Base-by-base conservation (phyloP, 176 grass and related monocot genomes). In the Miscanthus lutarioriparius region DNA sequence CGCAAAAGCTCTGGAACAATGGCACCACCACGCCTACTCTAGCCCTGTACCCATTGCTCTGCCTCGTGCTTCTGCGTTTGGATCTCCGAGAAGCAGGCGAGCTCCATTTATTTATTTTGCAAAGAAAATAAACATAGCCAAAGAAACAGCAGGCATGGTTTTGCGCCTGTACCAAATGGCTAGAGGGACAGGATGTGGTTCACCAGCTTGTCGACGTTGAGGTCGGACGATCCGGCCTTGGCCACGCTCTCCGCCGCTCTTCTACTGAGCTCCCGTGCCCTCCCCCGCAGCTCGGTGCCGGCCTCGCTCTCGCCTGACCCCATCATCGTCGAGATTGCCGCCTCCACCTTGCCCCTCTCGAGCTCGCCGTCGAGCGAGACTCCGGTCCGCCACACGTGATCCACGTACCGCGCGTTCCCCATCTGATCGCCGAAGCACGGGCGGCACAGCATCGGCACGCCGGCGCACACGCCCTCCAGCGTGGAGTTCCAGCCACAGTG, bases 401-500 rank as follows among this genome's bases (percentile, higher is more conserved):
- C 41, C 27, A 77, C 80, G 22, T 79, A 91, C 27, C 84, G 67
- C 2, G 79, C 28, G 19, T 90, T 90, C 2, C 75, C 80, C 73
- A 79, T 77, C 68, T 90, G 89, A 10, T 90, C 89, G 2, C 44
- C 74, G 47, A 87, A 90, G 67, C 27, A 67, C 1, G 89, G 89
- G 37, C 14, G 36, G 28, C 84, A 86, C 1, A 87, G 56, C 89
- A 87, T 86, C 1, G 89, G 89, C 26, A 83, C 36, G 27, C 88
- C 84, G 0, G 54, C 76, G 28, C 39, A 23, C 32, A 77, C 28
- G 25, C 39, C 67, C 40, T 91, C 90, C 23, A 89, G 8, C 36
- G 59, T 37, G 4, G 90, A 92, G 90, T 89, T 92, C 90, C 90
- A 92, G 0, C 90, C 90, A 69, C 90, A 89, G 80, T 92, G 90